These are phyloP conservation scores for Tolypocladium tundrense DNA, from an alignment of 2,329 filamentous ascomycete genomes.

Conservation along the genomic window DNA sequence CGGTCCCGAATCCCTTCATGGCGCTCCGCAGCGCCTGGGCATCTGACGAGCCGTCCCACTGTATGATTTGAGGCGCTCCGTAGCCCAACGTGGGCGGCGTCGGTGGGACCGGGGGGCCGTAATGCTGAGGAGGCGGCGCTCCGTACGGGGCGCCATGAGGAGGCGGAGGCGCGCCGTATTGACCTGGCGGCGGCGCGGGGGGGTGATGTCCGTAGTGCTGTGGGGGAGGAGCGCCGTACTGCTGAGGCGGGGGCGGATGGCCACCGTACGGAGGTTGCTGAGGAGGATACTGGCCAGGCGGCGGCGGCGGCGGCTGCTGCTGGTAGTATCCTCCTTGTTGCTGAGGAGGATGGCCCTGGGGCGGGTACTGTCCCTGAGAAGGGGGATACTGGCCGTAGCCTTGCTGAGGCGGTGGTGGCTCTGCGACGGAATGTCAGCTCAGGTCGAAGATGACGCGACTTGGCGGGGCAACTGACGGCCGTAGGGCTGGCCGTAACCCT, in stretches of 20 bases:
- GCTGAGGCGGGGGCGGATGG: conserved; percentile 7
- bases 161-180: conserved; percentile 31
- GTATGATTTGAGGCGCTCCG: conserved; percentile 56
- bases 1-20: conserved; percentile 90
- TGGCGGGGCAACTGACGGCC: conserved; percentile 21
- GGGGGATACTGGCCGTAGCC: conserved; percentile 28
- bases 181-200: conserved; percentile 12
- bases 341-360: conserved; percentile 18
- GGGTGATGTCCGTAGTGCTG: conserved; percentile 8
- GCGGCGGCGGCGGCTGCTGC: conserved; percentile 14
- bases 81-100: conserved; percentile 67
- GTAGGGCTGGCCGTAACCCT: conserved; percentile 17
- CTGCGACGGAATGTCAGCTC: conserved; percentile 6
- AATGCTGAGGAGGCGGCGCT: conserved; percentile 25
- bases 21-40: conserved; percentile 65
- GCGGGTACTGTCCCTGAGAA: conserved; percentile 14
- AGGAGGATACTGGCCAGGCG: conserved; percentile 13
- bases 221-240: conserved; percentile 22
- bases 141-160: conserved; percentile 21
- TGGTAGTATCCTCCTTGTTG: conserved; percentile 19
- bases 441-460: background rate
- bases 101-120: conserved; percentile 33
- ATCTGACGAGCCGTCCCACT: conserved; percentile 57
- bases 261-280: conserved; percentile 13
- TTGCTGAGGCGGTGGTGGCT: conserved; percentile 25